Conservation (phyloP, 2,329 filamentous ascomycete genomes). For the Penicillium fuscoglaucum region DNA sequence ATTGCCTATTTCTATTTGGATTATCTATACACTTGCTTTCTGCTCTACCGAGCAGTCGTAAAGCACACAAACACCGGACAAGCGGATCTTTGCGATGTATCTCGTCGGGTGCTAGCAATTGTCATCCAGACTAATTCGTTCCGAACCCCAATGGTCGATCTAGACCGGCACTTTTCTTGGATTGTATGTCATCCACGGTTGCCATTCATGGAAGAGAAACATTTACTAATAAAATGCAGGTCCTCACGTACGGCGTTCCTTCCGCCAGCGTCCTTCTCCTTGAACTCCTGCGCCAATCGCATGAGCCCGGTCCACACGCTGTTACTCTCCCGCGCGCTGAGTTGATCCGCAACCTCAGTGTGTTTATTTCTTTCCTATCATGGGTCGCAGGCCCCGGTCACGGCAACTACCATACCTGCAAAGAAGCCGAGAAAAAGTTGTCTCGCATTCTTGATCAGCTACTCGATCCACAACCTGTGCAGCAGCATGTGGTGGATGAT, state of each 20-base stretch:
- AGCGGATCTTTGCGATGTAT: conserved; percentile 35
- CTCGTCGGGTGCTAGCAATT: conserved; percentile 33
- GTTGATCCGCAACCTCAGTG: conserved; percentile 37
- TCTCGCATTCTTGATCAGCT: conserved; percentile 39
- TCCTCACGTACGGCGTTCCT: conserved; percentile 37
- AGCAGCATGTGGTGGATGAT: conserved; percentile 31
- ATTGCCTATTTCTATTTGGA: conserved; percentile 35
- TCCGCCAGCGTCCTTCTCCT: conserved; percentile 36
- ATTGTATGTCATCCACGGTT: conserved; percentile 26
- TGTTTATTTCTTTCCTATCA: conserved; percentile 35
- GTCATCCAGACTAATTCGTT: conserved; percentile 31
- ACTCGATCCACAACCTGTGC: conserved; percentile 37
- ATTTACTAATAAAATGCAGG: conserved; percentile 18
- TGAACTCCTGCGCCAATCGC: conserved; percentile 37
- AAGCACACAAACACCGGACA: conserved; percentile 35
- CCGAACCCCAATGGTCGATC: conserved; percentile 32
- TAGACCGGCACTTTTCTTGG: conserved; percentile 38
- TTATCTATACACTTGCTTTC: conserved; percentile 38
- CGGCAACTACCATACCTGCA: conserved; percentile 38
- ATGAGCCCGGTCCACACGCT: conserved; percentile 28
- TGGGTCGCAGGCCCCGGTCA: conserved; percentile 38
- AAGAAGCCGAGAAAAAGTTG: conserved; percentile 38
- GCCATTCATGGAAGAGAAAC: background rate
- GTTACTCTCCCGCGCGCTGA: conserved; percentile 33
- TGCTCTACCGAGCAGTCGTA: conserved; percentile 36